phyloP scores from a whole-genome alignment of 352 stramenopile species.

The Globisporangium cederbergense region DNA sequence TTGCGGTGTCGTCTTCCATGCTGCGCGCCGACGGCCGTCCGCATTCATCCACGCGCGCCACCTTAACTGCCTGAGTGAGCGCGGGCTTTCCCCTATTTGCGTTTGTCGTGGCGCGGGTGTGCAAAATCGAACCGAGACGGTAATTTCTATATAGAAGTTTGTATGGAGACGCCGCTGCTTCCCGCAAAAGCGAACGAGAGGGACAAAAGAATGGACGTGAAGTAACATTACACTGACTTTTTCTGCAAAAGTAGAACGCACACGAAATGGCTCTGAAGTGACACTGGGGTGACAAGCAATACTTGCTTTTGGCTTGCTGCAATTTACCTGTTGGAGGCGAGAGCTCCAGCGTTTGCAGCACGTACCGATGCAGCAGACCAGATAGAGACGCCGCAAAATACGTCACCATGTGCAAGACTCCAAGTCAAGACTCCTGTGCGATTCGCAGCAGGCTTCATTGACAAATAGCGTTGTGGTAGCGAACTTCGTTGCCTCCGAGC shows the following conservation, averaged over 20 bases:
- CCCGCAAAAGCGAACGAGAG: background rate
- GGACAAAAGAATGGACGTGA: conserved; percentile 3
- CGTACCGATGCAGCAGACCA: no score
- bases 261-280: background rate
- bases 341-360: no score
- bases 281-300: background rate
- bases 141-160: background rate
- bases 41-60: conserved; percentile 16
- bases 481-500: no score
- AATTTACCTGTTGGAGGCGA: no score
- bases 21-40: conserved; percentile 7
- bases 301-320: no score
- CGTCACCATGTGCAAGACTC: no score
- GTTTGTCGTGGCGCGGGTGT: background rate
- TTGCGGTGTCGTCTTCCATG: conserved; percentile 12
- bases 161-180: background rate
- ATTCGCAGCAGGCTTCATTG: no score
- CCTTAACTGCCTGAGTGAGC: background rate
- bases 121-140: background rate
- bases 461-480: no score
- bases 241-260: conserved; percentile 4
- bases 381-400: no score
- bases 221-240: conserved; percentile 16
- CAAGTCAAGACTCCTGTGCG: no score
- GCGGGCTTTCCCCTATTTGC: background rate